Conservation (phyloP, 176 grass and related monocot genomes). For the Lolium multiflorum region DNA sequence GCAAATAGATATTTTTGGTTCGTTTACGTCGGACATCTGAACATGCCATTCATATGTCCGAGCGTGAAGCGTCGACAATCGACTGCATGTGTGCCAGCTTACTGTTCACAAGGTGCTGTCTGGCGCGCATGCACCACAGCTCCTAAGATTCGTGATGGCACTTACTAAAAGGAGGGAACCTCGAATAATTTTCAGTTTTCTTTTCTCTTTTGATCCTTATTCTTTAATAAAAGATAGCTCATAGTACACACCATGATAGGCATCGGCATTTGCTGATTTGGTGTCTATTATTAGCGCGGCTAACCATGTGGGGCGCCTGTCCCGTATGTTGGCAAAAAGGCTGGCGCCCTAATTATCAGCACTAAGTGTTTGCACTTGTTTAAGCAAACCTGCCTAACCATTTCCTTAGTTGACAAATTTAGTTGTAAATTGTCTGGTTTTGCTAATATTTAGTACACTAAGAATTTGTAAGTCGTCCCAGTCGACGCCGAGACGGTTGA, state of each 20-base stretch:
- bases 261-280: background rate
- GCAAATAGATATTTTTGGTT: too few species aligned
- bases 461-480: too few species aligned
- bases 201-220: background rate
- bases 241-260: background rate
- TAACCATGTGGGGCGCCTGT: conserved; percentile 23
- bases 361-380: background rate
- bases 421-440: too few species aligned
- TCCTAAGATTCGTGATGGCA: conserved; percentile 20
- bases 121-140: conserved; percentile 34
- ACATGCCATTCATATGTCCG: too few species aligned
- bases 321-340: conserved; percentile 20
- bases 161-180: background rate
- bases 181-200: background rate
- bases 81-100: background rate
- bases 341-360: conserved; percentile 22
- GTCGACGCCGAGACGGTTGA: too few species aligned
- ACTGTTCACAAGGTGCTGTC: background rate
- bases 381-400: conserved; percentile 1
- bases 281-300: background rate
- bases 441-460: too few species aligned
- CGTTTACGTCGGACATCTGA: too few species aligned
- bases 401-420: too few species aligned
- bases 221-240: background rate
- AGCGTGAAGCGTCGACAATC: background rate